phyloP scores from a whole-genome alignment of 106 monocot species.

The Cymbidium sinense region DNA sequence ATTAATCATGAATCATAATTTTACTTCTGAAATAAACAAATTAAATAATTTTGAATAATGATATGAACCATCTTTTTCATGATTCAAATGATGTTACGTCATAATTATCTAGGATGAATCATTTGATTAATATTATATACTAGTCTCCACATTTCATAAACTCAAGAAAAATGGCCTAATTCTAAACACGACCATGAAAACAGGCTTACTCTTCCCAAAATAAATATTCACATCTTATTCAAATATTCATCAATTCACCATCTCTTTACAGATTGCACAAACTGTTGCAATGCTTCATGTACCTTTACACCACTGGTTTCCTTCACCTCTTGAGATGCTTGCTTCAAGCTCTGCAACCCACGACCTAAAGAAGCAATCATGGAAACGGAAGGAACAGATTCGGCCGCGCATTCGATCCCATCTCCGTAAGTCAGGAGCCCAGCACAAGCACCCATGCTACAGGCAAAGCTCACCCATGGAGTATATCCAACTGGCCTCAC shows the following conservation, averaged over 20 bases:
- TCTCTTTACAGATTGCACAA: constrained; percentile 56
- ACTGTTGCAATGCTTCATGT: constrained; percentile 45
- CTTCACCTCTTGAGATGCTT: constrained; percentile 50
- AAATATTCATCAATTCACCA: neutral
- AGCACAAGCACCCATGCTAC: constrained; percentile 57
- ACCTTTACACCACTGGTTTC: constrained; percentile 31
- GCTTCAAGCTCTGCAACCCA: constrained; percentile 65
- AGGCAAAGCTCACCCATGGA: constrained; percentile 72
- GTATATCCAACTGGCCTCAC: constrained; percentile 22
- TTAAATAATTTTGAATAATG: too few relatives aligned
- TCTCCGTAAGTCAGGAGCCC: constrained; percentile 69
- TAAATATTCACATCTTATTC: neutral
- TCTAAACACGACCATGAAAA: too few relatives aligned
- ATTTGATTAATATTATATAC: too few relatives aligned
- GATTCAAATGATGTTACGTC: too few relatives aligned
- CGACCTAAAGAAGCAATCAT: constrained; percentile 66
- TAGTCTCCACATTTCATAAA: too few relatives aligned
- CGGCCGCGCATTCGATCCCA: constrained; percentile 86
- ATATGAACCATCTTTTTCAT: too few relatives aligned
- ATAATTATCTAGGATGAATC: too few relatives aligned
- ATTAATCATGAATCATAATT: too few relatives aligned
- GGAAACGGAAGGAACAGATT: constrained; percentile 57
- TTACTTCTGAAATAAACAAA: too few relatives aligned
- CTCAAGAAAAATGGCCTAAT: too few relatives aligned
- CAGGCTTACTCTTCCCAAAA: too few relatives aligned